Evolutionary conservation across 257 asterid species (phyloP), one percentile per base, ranked within the genome.

Genomic region (Solanum verrucosum): DNA sequence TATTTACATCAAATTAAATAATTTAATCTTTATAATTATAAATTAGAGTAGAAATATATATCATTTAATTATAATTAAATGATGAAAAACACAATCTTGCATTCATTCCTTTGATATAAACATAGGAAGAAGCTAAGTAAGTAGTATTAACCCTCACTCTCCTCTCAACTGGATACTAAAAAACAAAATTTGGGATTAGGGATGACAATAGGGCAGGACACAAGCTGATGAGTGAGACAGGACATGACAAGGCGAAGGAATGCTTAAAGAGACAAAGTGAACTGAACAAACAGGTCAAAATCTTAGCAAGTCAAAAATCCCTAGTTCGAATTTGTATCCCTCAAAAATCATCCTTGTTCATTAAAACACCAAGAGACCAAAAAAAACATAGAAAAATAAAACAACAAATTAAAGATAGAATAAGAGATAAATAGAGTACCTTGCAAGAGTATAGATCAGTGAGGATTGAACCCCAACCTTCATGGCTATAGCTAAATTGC

Each of bases 381-480:
- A 63, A 63, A 63, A 9, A 20, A 0, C 67, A 63, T n/a, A 63
- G 7, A 63, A 63, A 63, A 10, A n/a, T n/a, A 4, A 10, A 63
- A 63, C 2, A 11, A 70, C 8, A 40, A 83, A 29, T 29, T 33
- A 67, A 42, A 49, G 9, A 21, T 37, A 79, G 52, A 46, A 34
- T 13, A 33, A 34, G 44, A 34, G 16, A 11, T 1, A 29, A 15
- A 44, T 70, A 3, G 6, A 70, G 13, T 84, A 91, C 98, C 95
- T 95, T 73, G 84, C 96, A 93, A 68, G 95, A 89, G 90, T 95
- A 95, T 52, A 95, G 92, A 88, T 95, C 96, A 20, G 98, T 89
- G 3, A 95, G 91, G 88, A 92, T 87, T 38, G 98, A 93, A 52
- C 95, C 98, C 97, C 96, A 95, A 38, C 98, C 98, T 42, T 95